These are phyloP conservation scores for Tolypocladium inflatum DNA, from an alignment of 2,329 filamentous ascomycete species.

Conservation along the genomic window DNA sequence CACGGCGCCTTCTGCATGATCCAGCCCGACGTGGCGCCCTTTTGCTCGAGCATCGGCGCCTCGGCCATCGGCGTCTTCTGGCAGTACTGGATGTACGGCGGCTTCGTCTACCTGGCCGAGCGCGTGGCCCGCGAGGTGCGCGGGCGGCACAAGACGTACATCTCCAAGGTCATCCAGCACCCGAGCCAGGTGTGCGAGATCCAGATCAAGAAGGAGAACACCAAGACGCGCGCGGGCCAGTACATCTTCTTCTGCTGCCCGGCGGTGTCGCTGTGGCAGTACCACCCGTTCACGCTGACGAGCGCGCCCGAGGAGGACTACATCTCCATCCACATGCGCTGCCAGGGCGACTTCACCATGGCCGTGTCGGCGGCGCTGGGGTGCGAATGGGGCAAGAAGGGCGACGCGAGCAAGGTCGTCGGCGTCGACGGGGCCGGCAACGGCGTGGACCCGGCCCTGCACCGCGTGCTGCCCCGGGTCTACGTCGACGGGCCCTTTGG, in stretches of 20 bases:
- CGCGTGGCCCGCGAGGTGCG: conserved; percentile 69
- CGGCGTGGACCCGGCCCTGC: conserved; percentile 57
- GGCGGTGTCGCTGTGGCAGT: conserved; percentile 79
- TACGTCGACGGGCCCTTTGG: conserved; percentile 83
- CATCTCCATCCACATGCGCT: conserved; percentile 77
- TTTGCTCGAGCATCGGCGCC: conserved; percentile 59
- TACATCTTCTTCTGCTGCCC: conserved; percentile 88
- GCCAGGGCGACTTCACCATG: conserved; percentile 74
- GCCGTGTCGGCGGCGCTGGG: conserved; percentile 61
- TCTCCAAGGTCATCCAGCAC: conserved; percentile 84
- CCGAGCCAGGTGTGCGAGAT: conserved; percentile 85
- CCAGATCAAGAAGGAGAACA: conserved; percentile 84
- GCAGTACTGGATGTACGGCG: conserved; percentile 84
- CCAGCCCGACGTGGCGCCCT: conserved; percentile 71
- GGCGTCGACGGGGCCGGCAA: conserved; percentile 53
- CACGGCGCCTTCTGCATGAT: conserved; percentile 90
- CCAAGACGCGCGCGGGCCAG: conserved; percentile 71
- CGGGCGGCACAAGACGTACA: conserved; percentile 73
- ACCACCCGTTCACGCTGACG: conserved; percentile 79
- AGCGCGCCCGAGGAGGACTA: conserved; percentile 85
- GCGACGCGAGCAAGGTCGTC: conserved; percentile 55
- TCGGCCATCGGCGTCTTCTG: conserved; percentile 70
- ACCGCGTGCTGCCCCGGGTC: conserved; percentile 65
- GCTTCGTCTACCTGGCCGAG: conserved; percentile 72
- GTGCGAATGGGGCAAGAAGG: conserved; percentile 56